Base-by-base conservation (phyloP, 1,284 basidiomycete species). In the Pseudozyma thailandica region DNA sequence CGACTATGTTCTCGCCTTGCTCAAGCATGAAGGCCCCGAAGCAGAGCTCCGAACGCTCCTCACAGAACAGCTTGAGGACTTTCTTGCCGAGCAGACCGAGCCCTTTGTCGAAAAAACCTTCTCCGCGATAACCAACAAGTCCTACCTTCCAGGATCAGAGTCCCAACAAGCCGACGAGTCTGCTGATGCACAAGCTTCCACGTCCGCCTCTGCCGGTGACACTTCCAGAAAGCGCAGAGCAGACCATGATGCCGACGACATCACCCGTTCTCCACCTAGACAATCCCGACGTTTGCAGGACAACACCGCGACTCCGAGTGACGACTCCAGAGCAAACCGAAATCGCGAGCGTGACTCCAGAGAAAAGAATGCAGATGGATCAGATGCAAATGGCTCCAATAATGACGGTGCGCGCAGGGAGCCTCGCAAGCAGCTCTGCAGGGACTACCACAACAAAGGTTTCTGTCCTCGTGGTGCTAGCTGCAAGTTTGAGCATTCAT, bases 1-100 rank as follows among this genome's bases (percentile, higher is more conserved):
- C 13, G 93, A 97, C 82, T 98, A 97, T 82, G 91, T 97, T 74
- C 88, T 96, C 47, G 94, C 94, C n/a, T 86, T 98, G 50, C 86
- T 97, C 57, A 93, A 93, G 82, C 92, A 95, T 83, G 92, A 93
- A 84, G 89, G 89, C 10, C 87, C 90, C 5, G 92, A 94, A 79
- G 82, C 84, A n/a, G 91, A 94, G 71, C 89, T 96, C 86, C 87
- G 90, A 72, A 88, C 89, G 66, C 91, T 93, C 80, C 86, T 97
- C 50, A 84, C 86, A 9, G 82, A 87, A 1, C 92, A 96, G 82
- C 86, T 97, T 58, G 89, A 90, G 53, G 94, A 96, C 84, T 97
- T 97, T 83, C 87, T 97, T 43, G 93, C 93, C 84, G 91, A 91
- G 85, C 92, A 93, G 84, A 89, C 90, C 35, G 70, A 86, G 23